These are phyloP conservation scores for Beverwykella pulmonaria DNA, from an alignment of 495 filamentous ascomycete genomes.

Conservation along the genomic window DNA sequence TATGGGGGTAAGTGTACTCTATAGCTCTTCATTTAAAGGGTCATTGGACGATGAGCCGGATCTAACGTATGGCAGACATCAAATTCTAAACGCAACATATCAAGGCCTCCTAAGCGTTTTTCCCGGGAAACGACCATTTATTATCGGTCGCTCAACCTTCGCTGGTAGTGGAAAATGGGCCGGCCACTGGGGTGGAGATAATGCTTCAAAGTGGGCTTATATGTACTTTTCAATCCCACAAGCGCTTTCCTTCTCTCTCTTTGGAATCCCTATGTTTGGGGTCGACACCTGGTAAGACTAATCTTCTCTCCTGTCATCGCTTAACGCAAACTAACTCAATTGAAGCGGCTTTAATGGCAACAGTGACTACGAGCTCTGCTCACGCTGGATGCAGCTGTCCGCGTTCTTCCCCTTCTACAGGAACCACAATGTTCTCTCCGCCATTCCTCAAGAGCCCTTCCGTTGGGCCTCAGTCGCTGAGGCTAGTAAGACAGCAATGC, in stretches of 20 bases:
- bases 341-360: slow-evolving; percentile 72
- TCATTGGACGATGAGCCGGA: neutral
- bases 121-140: slow-evolving; percentile 74
- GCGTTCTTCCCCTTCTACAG: slow-evolving; percentile 91
- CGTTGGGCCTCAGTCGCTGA: slow-evolving; percentile 69
- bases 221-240: slow-evolving; percentile 83
- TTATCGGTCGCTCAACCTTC: slow-evolving; percentile 84
- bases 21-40: neutral
- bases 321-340: slow-evolving; percentile 53
- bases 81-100: slow-evolving; percentile 80
- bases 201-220: slow-evolving; percentile 52
- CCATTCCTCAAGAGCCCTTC: slow-evolving; percentile 75
- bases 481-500: slow-evolving; percentile 69
- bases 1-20: slow-evolving; percentile 49
- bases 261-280: slow-evolving; percentile 88
- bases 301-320: neutral
- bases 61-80: slow-evolving; percentile 57
- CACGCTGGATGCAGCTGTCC: slow-evolving; percentile 82
- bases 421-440: slow-evolving; percentile 72
- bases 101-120: slow-evolving; percentile 66
- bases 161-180: slow-evolving; percentile 78
- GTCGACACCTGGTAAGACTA: slow-evolving; percentile 28
- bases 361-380: slow-evolving; percentile 73
- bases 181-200: slow-evolving; percentile 89
- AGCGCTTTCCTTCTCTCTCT: slow-evolving; percentile 76